Conservation (phyloP, 495 filamentous ascomycete species). For the Aspergillus sclerotioniger region DNA sequence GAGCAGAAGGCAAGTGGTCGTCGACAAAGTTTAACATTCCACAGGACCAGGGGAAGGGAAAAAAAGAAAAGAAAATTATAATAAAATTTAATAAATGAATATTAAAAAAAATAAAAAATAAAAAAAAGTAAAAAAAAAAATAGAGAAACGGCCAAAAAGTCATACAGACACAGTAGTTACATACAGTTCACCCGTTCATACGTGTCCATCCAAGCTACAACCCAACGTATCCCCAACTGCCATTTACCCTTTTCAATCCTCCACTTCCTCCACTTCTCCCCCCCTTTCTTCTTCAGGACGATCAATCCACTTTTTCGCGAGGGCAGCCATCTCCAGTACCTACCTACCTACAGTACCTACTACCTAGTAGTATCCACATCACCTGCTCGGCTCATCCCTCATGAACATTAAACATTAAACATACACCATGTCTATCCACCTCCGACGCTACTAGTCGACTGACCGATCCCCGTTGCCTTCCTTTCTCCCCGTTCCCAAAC, state of each 20-base stretch:
- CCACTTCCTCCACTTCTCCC: neutral
- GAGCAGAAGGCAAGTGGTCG: neutral
- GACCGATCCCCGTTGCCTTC: neutral
- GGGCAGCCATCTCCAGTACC: too few relatives aligned
- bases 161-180: neutral
- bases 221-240: neutral
- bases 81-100: constrained; percentile 11
- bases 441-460: neutral
- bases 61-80: constrained; percentile 8
- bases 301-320: too few relatives aligned
- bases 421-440: too few relatives aligned
- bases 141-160: neutral
- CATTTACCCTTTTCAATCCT: neutral
- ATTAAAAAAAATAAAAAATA: constrained; percentile 10
- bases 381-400: too few relatives aligned
- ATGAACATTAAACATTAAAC: too few relatives aligned
- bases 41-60: constrained; percentile 21
- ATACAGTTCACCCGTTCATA: constrained; percentile 1
- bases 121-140: constrained; percentile 5
- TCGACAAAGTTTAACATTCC: neutral
- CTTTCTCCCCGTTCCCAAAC: neutral
- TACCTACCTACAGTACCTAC: too few relatives aligned
- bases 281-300: neutral
- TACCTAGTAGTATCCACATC: too few relatives aligned
- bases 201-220: neutral